Evolutionary conservation across 495 filamentous ascomycete genomes (phyloP), one percentile per base, ranked within the genome.

Genomic region (Penicillium paradoxum): DNA sequence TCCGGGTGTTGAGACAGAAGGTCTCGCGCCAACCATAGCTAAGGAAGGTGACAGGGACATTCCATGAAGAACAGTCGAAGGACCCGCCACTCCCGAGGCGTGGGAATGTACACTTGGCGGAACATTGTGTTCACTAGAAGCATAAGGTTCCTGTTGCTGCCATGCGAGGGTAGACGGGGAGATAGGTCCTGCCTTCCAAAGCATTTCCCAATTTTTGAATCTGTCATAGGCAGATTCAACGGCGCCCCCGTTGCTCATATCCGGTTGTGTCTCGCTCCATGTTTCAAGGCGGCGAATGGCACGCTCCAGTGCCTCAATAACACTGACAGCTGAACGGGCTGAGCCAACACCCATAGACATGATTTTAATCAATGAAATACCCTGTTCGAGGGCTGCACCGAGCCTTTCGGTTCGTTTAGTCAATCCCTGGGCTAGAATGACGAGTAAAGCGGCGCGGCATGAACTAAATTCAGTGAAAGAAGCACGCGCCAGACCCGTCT

Each of bases 151-250:
- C 36, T 51, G 39, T 33, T 64, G 58, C n/a, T 63, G 50, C 55
- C 54, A 47, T 41, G 40, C 29, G 19, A 68, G 51, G 2, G 66
- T 66, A 4, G 61, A 57, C 1, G 73, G 72, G 2, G 72, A 76
- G 0, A 75, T 56, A 7, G 74, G 74, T 4, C 75, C 75, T 7
- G 72, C 72, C 49, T 77, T 76, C 75, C 75, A 79, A 6, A 77
- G 69, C 72, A 75, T 75, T 41, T 77, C 74, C 75, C 75, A 79
- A 21, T 73, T 76, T 38, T 79, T 79, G 61, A 79, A 79, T 1
- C 70, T 65, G 48, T 77, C 75, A 39, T 79, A 79, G 17, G 71
- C 75, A 0, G 75, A 79, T 50, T 75, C 73, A 9, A 57, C 44
- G 17, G 50, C 38, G 33, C 69, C 67, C 8, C 60, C 57, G 43